Conservation (phyloP, 1,139 yeast genomes). For the Ogataea hybrid region DNA sequence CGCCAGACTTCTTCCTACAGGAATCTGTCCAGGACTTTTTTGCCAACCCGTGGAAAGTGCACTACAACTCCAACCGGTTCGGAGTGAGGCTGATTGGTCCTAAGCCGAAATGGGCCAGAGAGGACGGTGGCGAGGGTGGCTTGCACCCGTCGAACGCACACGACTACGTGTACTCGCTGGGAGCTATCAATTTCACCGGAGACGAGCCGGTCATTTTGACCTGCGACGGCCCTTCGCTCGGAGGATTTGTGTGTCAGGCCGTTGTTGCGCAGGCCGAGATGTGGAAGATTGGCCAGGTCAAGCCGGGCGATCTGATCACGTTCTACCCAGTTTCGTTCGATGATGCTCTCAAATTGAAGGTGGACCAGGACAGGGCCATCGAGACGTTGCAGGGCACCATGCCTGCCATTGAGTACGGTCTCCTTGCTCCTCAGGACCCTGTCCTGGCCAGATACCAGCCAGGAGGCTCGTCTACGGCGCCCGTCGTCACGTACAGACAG, state of each 20-base stretch:
- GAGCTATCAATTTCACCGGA: constrained; percentile 97
- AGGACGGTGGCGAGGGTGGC: constrained; percentile 98
- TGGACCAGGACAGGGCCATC: constrained; percentile 54
- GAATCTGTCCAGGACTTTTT: constrained; percentile 78
- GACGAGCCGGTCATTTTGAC: constrained; percentile 97
- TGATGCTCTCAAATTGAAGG: constrained; percentile 63
- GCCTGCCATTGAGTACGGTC: constrained; percentile 38
- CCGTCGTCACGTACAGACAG: constrained; percentile 83
- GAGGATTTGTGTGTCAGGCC: constrained; percentile 96
- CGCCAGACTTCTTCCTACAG: constrained; percentile 88
- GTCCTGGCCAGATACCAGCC: constrained; percentile 51
- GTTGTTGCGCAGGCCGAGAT: constrained; percentile 94
- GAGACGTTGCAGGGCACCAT: constrained; percentile 40
- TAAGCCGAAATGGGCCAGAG: constrained; percentile 94
- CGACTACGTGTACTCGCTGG: constrained; percentile 93
- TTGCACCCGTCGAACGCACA: constrained; percentile 97
- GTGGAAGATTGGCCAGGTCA: constrained; percentile 98
- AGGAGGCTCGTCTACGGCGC: constrained; percentile 45
- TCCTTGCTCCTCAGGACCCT: constrained; percentile 56
- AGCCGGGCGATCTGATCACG: constrained; percentile 83
- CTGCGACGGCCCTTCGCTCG: constrained; percentile 96
- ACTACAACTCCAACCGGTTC: constrained; percentile 93
- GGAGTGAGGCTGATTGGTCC: constrained; percentile 96
- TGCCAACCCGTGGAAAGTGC: constrained; percentile 82
- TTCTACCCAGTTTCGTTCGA: constrained; percentile 76